Base-by-base conservation (phyloP, 257 asterid genomes). In the Galeopsis tetrahit region DNA sequence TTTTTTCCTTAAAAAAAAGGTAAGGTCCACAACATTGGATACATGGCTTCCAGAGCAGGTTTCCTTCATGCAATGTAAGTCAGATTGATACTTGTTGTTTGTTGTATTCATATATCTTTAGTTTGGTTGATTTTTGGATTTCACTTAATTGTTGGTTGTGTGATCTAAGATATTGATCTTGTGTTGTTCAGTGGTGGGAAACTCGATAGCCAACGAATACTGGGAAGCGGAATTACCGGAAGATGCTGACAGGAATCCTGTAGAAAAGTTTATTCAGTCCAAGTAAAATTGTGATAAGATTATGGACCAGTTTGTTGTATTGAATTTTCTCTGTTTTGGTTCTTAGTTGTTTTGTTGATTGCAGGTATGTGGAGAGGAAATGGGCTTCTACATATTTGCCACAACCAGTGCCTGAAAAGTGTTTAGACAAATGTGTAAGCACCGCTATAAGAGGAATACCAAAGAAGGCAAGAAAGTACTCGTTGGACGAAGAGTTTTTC, bases 21-120 rank as follows among this genome's bases (percentile, higher is more conserved):
- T 94, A 56, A 86, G 99, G 68, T 94, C 99, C 33, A 94, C 95
- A 7, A 94, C 89, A n/a, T 77, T 94, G 76, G 99, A 94, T 63
- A 91, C 95, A 39, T 94, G 99, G 99, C 90, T 94, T 43, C 98
- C 99, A 2, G 97, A 94, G 82, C 98, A 91, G 76, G 84, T 94
- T 62, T 74, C 82, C n/a, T 88, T 85, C 74, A 85, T 94, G 98
- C 89, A 91, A 83, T 82, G 99, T 91, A 79, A 80, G 87, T 77
- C 56, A 56, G 60, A 5, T 70, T 8, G 35, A 63, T 43, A 5
- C 44, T 10, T 5, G 11, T 21, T 21, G 28, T 21, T 21, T 21
- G 28, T 21, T 21, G 28, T 48, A 48, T n/a, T 49, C 56, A n/a
- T 49, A 3, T n/a, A n/a, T 5, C 28, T 21, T 49, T 5, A 6